phyloP scores from a whole-genome alignment of 2,329 filamentous ascomycete species.

The Metarhizium anisopliae region DNA sequence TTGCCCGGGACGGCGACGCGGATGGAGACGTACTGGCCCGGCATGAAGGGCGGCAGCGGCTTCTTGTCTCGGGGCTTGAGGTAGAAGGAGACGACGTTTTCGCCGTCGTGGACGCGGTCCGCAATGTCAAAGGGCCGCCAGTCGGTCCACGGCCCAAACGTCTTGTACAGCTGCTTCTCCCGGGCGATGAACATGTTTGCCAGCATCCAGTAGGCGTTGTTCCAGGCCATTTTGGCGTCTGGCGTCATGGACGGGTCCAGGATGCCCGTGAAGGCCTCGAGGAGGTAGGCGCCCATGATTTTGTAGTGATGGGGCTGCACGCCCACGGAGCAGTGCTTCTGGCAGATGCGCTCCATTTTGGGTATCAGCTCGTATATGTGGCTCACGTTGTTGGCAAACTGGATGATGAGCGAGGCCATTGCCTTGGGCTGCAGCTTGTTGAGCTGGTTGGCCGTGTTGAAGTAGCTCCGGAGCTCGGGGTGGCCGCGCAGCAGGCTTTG shows the following conservation, averaged over 20 bases:
- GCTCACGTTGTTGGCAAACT: constrained; percentile 64
- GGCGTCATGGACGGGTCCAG: constrained; percentile 57
- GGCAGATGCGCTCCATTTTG: constrained; percentile 49
- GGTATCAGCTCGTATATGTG: constrained; percentile 45
- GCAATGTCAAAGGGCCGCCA: constrained; percentile 61
- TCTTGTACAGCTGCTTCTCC: constrained; percentile 54
- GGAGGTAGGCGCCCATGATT: constrained; percentile 60
- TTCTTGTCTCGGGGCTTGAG: constrained; percentile 53
- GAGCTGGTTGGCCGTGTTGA: constrained; percentile 44
- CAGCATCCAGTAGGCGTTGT: constrained; percentile 62
- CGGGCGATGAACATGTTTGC: constrained; percentile 62
- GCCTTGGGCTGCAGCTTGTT: constrained; percentile 26
- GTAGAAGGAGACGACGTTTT: constrained; percentile 63
- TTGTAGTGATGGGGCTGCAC: constrained; percentile 61
- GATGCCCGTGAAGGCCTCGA: constrained; percentile 57
- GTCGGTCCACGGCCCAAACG: constrained; percentile 52
- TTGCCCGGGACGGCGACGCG: constrained; percentile 46
- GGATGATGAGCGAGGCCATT: constrained; percentile 43
- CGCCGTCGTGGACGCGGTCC: constrained; percentile 55
- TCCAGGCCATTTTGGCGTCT: constrained; percentile 59
- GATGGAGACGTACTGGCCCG: constrained; percentile 66
- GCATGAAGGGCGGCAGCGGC: constrained; percentile 53
- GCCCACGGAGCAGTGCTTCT: constrained; percentile 65
- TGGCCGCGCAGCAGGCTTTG: constrained; percentile 55
- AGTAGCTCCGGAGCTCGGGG: constrained; percentile 59